Evolutionary conservation across 495 filamentous ascomycete species (phyloP).

Genomic region (Penicillium atrosanguineum): DNA sequence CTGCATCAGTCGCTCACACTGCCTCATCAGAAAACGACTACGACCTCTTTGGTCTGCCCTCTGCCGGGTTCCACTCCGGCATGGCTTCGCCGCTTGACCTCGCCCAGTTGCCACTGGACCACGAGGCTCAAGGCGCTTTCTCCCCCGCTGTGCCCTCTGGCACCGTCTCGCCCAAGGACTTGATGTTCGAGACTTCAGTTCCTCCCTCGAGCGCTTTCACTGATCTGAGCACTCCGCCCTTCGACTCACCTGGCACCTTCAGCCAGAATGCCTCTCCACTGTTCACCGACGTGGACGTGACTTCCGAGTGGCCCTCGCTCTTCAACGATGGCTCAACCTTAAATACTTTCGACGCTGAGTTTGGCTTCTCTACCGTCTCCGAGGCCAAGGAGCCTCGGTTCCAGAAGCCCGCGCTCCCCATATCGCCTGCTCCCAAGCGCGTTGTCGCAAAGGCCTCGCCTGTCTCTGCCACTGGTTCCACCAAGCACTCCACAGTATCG

Average conservation of each 20-base stretch:
- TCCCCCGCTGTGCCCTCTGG: constrained; percentile 32
- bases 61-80: constrained; percentile 26
- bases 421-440: constrained; percentile 45
- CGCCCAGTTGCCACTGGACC: constrained; percentile 12
- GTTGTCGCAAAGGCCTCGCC: constrained; percentile 25
- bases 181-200: constrained; percentile 73
- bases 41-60: constrained; percentile 36
- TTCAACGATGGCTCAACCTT: constrained; percentile 52
- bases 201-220: constrained; percentile 83
- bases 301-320: constrained; percentile 51
- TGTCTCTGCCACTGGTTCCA: constrained; percentile 23
- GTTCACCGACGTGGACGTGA: constrained; percentile 37
- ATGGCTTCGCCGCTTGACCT: constrained; percentile 29
- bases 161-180: constrained; percentile 84
- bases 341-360: constrained; percentile 34
- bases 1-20: constrained; percentile 3
- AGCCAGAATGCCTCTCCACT: constrained; percentile 77
- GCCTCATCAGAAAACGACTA: constrained; percentile 12
- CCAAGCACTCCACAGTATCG: constrained; percentile 64
- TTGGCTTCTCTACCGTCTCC: constrained; percentile 30
- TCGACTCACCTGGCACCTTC: constrained; percentile 65
- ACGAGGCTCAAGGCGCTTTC: constrained; percentile 11
- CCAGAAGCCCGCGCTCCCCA: constrained; percentile 32
- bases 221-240: constrained; percentile 78
- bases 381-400: constrained; percentile 16